phyloP scores from a whole-genome alignment of 1,284 basidiomycete species.

The Exobasidium rhododendri region DNA sequence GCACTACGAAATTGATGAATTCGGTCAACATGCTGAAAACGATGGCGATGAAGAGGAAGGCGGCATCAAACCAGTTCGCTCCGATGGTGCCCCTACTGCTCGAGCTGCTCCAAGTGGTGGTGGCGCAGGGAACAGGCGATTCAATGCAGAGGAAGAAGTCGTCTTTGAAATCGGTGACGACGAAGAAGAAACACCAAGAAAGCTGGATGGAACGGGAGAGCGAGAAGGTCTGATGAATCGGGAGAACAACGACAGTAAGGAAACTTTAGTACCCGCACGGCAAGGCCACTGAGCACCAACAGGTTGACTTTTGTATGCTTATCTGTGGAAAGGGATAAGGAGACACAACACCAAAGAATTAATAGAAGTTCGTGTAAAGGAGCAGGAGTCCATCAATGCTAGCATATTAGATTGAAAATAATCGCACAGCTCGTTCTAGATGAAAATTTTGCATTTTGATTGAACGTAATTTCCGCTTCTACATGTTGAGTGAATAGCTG shows the following conservation, averaged over 20 bases:
- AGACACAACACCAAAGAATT: too few relatives aligned
- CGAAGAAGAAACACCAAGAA: slow-evolving; percentile 19
- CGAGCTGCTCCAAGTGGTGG: background rate
- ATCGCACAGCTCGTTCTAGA: too few relatives aligned
- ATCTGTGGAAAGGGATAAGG: too few relatives aligned
- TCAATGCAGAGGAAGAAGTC: slow-evolving; percentile 31
- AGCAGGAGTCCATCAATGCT: too few relatives aligned
- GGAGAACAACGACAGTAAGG: slow-evolving; percentile 23
- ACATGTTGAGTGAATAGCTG: too few relatives aligned
- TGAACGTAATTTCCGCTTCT: too few relatives aligned
- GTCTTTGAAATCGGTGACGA: slow-evolving; percentile 46
- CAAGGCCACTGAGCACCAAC: background rate
- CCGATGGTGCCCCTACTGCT: background rate
- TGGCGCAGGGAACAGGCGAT: background rate
- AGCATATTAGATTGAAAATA: too few relatives aligned
- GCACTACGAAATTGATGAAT: slow-evolving; percentile 60
- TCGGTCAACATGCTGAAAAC: slow-evolving; percentile 2
- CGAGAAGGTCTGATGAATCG: slow-evolving; percentile 27
- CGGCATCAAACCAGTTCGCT: background rate
- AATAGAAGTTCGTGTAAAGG: too few relatives aligned
- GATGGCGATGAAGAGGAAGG: slow-evolving; percentile 19
- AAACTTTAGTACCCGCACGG: slow-evolving; percentile 34
- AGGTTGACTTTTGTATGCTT: too few relatives aligned
- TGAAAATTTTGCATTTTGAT: too few relatives aligned
- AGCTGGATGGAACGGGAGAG: slow-evolving; percentile 15